Evolutionary conservation across 2,329 filamentous ascomycete genomes (phyloP), one percentile per base, ranked within the genome.

Genomic region (Cercospora brassicicola): DNA sequence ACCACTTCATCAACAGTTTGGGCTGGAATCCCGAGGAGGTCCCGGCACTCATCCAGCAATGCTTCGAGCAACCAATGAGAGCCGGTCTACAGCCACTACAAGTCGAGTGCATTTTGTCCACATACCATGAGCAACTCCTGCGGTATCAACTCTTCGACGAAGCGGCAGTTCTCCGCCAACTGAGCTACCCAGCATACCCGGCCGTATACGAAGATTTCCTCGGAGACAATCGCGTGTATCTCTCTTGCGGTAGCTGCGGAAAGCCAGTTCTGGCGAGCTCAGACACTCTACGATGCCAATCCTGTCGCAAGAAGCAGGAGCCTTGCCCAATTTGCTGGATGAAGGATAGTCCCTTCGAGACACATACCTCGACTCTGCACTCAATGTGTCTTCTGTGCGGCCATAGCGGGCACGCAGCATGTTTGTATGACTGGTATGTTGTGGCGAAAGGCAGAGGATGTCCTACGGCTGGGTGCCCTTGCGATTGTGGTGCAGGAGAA

Each of bases 361-460:
- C 31, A 36, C 51, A 53, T 13, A 59, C 20, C 20, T 75, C 42
- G 57, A 70, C 45, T 60, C 84, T 4, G 84, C 83, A 57, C 51
- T 64, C 62, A 33, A 55, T 51, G 80, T 90, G 88, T 75, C 81
- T 87, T 72, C 80, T 84, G 11, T 90, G 88, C 75, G 86, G 86
- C 3, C 88, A 90, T 72, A 83, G 85, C 45, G 87, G 84, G 2
- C 88, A 90, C 73, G 78, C 83, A 5, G 82, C 83, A 60, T 90
- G 88, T 74, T 81, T 89, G 31, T 81, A 80, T 7, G 81, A 82
- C 13, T 89, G 87, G 87, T 84, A 88, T 64, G 78, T 78, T 18
- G 83, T 85, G 69, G 71, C 81, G 20, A 76, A 81, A 33, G 80
- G 82, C 42, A 84, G 86, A 69, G 87, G 86, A 15, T 90, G 88